Evolutionary conservation across 2,329 filamentous ascomycete species (phyloP), one percentile per base, ranked within the genome.

Genomic region (Aureobasidium sp.): DNA sequence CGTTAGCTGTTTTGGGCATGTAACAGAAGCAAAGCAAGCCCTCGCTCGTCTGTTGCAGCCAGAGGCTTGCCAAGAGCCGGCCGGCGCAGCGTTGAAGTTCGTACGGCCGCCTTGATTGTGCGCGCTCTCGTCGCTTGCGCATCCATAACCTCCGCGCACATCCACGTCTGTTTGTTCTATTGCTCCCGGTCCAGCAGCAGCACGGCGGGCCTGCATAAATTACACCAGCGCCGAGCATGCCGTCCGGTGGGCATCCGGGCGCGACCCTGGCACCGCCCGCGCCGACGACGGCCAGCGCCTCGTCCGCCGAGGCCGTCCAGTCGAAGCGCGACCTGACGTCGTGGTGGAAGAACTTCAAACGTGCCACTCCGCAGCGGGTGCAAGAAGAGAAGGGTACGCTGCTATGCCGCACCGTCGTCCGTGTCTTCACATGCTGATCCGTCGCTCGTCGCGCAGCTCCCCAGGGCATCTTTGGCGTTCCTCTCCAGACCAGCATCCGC

Each of bases 321-420:
- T 88, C 83, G 60, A 94, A 86, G 74, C 83, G 88, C 68, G 90
- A 95, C 68, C 76, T 97, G 62, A 86, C 90, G 62, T 94, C 88
- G 56, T 98, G 93, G 93, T 97, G 93, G 93, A 95, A 90, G 71
- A 84, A 85, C 63, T 97, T 98, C 74, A 93, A 93, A 73, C 80
- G 71, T 55, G 70, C 86, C 51, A 78, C 77, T 58, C 51, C 51
- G 6, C 73, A 77, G 50, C 80, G 81, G 65, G 80, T 79, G 63
- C 77, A 80, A 57, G 81, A 84, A 58, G 76, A 79, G 56, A 81
- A 82, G 78, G 79, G 80, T 81, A 75, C 66, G 70, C 61, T 38
- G 49, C 49, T 24, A n/a, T 21, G 24, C 35, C 19, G 4, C 21
- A 19, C 16, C 34, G 32, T 22, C 19, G 22, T n/a, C 50, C n/a